Evolutionary conservation across 176 grass and related monocot species (phyloP).

Genomic region (Alopecurus myosuroides): DNA sequence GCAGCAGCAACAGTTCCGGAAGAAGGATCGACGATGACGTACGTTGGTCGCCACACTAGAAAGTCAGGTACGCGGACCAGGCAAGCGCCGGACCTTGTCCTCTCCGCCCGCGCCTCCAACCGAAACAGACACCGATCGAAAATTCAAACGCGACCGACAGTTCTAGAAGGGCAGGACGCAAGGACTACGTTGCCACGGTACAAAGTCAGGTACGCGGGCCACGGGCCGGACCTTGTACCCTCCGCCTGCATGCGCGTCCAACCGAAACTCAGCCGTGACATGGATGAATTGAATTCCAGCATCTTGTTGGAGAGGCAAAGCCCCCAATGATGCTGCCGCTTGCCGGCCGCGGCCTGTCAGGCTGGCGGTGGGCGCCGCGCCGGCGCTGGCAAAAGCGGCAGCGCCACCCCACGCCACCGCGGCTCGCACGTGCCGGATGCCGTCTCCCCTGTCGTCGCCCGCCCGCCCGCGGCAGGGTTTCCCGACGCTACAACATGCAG

Average conservation of each 20-base stretch:
- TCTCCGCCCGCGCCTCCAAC: not conserved
- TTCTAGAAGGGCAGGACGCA: not conserved
- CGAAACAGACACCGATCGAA: not conserved
- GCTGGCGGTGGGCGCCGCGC: not conserved
- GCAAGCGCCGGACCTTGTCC: not conserved
- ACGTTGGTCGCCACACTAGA: too few species aligned
- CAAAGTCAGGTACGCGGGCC: not conserved
- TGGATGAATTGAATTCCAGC: too few species aligned
- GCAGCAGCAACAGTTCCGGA: too few species aligned
- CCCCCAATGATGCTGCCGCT: not conserved
- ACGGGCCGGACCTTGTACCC: not conserved
- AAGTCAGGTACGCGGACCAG: too few species aligned
- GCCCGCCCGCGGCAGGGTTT: not conserved
- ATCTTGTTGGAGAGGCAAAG: too few species aligned
- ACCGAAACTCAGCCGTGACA: not conserved
- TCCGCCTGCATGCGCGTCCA: not conserved
- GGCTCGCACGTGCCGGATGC: constrained; percentile 11
- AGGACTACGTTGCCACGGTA: not conserved
- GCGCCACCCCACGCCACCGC: constrained; percentile 10
- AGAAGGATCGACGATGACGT: too few species aligned
- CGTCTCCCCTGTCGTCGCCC: not conserved
- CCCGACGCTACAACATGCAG: not conserved
- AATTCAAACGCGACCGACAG: not conserved
- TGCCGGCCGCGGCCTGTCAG: constrained; percentile 4
- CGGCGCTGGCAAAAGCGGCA: not conserved